Evolutionary conservation across 2,329 filamentous ascomycete species (phyloP), one percentile per base, ranked within the genome.

Genomic region (Coniochaeta prunicola): DNA sequence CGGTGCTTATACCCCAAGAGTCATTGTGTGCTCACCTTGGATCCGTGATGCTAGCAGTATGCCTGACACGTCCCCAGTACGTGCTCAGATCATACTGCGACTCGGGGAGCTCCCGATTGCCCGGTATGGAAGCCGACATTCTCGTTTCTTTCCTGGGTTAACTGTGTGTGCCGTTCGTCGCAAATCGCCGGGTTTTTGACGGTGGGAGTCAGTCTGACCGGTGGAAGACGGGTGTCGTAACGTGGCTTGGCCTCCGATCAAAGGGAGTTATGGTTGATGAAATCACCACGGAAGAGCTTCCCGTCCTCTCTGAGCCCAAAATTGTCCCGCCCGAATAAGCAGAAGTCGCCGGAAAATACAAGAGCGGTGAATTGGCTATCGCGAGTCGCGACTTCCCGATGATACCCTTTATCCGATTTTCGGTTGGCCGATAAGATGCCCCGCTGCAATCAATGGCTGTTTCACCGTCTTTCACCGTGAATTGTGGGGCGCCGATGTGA

Each of bases 41-140:
- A 80, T 99, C 94, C 71, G 92, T 89, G 68, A 99, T 86, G 68
- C 92, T 87, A 61, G 90, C 88, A 19, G 92, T 87, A 78, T 99
- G 93, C 76, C 84, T 85, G 69, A 97, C 94, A 60, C 94, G 87
- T 64, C 94, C 94, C 90, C 90, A 94, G 77, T 99, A 99, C 53
- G 92, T 97, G 71, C 76, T 85, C 69, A 99, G 81, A 72, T 99
- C 91, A 83, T 96, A 93, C 74, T 92, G 91, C 58, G 94, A 99
- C 59, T 87, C 85, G 62, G 94, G 94, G 64, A 97, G 82, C 74
- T 96, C 91, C 73, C 93, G 89, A 67, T 76, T 76, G 60, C 86
- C 86, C 55, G 85, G 84, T 33, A 88, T 73, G 26, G 86, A 87
- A 60, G 85, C 78, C 59, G 86, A 88, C 86, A 89, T 88, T 58